Evolutionary conservation across 2,329 filamentous ascomycete genomes (phyloP).

Genomic region (Didymella glomerata): DNA sequence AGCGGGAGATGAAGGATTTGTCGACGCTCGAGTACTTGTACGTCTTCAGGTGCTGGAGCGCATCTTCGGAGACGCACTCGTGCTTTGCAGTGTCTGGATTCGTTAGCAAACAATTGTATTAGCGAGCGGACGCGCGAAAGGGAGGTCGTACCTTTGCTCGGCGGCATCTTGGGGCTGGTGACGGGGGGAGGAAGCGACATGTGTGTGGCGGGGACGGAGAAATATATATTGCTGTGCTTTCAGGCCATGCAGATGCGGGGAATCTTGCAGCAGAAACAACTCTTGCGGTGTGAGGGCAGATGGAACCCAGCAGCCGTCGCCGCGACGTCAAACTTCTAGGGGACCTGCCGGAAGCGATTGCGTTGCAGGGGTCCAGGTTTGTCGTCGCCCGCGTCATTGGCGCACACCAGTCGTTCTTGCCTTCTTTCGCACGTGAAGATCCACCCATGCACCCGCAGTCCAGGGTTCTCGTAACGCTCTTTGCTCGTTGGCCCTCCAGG

Average conservation of each 20-base stretch:
- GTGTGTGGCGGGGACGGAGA: conserved; percentile 33
- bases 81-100: conserved; percentile 69
- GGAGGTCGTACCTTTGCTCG: conserved; percentile 44
- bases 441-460: not conserved
- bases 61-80: conserved; percentile 82
- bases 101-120: conserved; percentile 11
- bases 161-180: conserved; percentile 50
- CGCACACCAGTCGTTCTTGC: conserved; percentile 11
- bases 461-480: not conserved
- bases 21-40: conserved; percentile 99
- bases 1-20: conserved; percentile 91
- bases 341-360: conserved; percentile 20
- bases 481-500: conserved; percentile 1
- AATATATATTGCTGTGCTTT: conserved; percentile 32
- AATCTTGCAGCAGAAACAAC: conserved; percentile 18
- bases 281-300: conserved; percentile 23
- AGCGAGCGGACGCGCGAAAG: conserved; percentile 11
- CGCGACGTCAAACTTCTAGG: conserved; percentile 20
- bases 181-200: conserved; percentile 51
- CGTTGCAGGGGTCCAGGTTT: conserved; percentile 15
- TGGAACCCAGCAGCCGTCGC: conserved; percentile 18
- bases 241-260: conserved; percentile 28
- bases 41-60: conserved; percentile 85
- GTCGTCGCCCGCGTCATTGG: conserved; percentile 17
- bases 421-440: conserved; percentile 16